Evolutionary conservation across 352 stramenopile species (phyloP).

Genomic region (Pythium insidiosum): DNA sequence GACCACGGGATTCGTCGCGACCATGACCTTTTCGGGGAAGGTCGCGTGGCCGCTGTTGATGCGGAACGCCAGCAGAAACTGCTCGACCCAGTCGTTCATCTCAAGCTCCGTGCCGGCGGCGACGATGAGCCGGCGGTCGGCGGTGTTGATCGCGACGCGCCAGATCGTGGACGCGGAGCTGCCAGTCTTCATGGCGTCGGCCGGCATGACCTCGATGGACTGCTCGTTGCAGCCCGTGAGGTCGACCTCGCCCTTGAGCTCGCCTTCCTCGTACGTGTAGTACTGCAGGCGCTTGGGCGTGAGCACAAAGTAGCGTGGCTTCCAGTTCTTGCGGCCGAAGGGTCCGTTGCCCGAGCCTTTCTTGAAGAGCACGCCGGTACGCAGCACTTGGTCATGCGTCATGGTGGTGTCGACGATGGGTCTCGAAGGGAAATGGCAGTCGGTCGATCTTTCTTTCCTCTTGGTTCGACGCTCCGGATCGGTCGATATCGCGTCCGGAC

Average conservation of each 20-base stretch:
- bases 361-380: conserved; percentile 39
- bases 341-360: conserved; percentile 30
- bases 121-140: conserved; percentile 23
- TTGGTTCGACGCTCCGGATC: no score
- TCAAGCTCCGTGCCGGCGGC: conserved; percentile 27
- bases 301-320: conserved; percentile 42
- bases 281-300: conserved; percentile 22
- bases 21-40: no score
- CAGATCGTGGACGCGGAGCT: conserved; percentile 38
- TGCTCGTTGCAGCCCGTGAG: conserved; percentile 18
- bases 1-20: no score
- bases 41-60: conserved; percentile 21
- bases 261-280: conserved; percentile 24
- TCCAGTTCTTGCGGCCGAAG: conserved; percentile 44
- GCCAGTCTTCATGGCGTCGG: conserved; percentile 33
- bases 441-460: no score
- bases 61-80: conserved; percentile 22
- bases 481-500: no score
- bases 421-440: not conserved
- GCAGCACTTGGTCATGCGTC: conserved; percentile 14
- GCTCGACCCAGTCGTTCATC: conserved; percentile 41
- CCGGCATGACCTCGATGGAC: conserved; percentile 35
- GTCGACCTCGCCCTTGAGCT: conserved; percentile 25
- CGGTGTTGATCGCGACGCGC: conserved; percentile 31
- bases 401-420: conserved; percentile 2